phyloP scores from a whole-genome alignment of 257 asterid species.

The Plantago major region DNA sequence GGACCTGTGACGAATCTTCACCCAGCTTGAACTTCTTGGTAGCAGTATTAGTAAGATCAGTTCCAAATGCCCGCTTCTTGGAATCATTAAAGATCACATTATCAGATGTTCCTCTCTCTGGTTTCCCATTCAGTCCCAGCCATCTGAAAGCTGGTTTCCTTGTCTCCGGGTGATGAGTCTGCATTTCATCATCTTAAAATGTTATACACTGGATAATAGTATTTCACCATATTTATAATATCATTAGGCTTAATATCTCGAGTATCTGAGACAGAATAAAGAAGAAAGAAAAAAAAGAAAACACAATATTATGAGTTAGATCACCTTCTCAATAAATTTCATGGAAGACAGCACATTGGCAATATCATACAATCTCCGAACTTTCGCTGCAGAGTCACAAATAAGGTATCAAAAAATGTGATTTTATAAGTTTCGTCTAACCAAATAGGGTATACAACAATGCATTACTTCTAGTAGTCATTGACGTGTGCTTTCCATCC shows the following conservation, averaged over 20 bases:
- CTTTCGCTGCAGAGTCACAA: constrained; percentile 65
- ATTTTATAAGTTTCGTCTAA: constrained; percentile 6
- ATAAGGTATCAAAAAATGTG: constrained; percentile 15
- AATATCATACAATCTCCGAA: constrained; percentile 85
- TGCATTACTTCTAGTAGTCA: constrained; percentile 79
- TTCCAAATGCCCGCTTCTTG: constrained; percentile 80
- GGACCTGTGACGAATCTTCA: constrained; percentile 21
- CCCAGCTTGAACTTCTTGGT: constrained; percentile 57
- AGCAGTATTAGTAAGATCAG: constrained; percentile 61
- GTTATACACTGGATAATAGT: background rate
- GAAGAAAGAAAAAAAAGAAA: background rate
- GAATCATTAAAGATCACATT: constrained; percentile 31
- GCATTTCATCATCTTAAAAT: constrained; percentile 26
- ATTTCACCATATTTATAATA: too few relatives aligned
- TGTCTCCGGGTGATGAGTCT: constrained; percentile 91
- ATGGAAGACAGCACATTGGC: constrained; percentile 94
- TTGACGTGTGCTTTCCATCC: constrained; percentile 72
- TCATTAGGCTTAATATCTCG: background rate
- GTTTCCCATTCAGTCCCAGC: constrained; percentile 57
- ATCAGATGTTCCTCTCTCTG: constrained; percentile 30
- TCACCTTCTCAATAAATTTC: constrained; percentile 91
- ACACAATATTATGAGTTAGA: background rate
- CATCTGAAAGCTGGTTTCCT: constrained; percentile 95
- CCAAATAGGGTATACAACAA: background rate
- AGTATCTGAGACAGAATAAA: background rate